phyloP scores from a whole-genome alignment of 306 rosid genomes.

The Lotus japonicus region DNA sequence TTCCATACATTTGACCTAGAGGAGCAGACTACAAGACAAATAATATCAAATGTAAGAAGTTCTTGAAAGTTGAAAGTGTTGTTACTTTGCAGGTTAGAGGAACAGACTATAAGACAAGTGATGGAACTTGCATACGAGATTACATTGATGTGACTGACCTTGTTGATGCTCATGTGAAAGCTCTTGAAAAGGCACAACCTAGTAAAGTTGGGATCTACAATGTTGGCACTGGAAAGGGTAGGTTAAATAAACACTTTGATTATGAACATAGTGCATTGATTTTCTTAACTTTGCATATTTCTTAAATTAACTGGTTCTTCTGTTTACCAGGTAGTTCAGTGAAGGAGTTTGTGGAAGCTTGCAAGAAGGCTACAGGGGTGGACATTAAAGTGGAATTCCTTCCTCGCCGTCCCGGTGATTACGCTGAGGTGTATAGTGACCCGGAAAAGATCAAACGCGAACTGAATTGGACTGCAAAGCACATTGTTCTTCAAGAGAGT shows the following conservation, averaged over 20 bases:
- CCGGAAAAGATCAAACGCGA: constrained; percentile 65
- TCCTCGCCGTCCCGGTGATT: constrained; percentile 88
- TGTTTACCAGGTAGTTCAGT: constrained; percentile 74
- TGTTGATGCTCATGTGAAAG: constrained; percentile 94
- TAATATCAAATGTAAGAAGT: neutral
- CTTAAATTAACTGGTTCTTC: constrained; percentile 5
- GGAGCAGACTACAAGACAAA: neutral
- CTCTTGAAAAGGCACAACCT: constrained; percentile 69
- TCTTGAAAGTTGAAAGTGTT: neutral
- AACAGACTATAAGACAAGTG: constrained; percentile 69
- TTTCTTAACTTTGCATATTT: neutral
- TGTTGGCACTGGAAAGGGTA: constrained; percentile 92
- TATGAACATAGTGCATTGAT: neutral
- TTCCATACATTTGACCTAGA: neutral
- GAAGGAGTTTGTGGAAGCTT: constrained; percentile 88
- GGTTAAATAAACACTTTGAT: constrained; percentile 9
- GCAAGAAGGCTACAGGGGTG: constrained; percentile 80
- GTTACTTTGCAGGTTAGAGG: constrained; percentile 68
- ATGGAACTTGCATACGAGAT: constrained; percentile 87
- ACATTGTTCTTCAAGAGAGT: constrained; percentile 64
- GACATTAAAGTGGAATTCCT: constrained; percentile 72
- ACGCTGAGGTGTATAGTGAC: constrained; percentile 82
- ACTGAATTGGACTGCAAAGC: constrained; percentile 72
- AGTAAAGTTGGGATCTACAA: constrained; percentile 80
- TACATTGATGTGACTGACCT: constrained; percentile 89